Percentiles rank a stretch among this genome's conserved stretches.
phyloP scores from a whole-genome alignment of 768 basidiomycete species.

The Russula vinacea region DNA sequence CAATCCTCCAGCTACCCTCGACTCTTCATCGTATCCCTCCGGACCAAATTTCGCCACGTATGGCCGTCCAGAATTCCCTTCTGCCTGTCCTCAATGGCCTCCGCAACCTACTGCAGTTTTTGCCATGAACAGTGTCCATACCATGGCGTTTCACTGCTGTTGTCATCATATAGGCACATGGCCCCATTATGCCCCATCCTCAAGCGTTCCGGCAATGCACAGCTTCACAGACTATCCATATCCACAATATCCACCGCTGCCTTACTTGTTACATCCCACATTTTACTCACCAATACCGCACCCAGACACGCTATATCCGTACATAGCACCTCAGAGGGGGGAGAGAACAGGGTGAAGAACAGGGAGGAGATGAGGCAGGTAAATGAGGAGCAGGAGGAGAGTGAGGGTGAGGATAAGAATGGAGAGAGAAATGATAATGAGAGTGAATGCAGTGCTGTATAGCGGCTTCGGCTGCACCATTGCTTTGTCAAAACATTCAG shows the following conservation, averaged over 20 bases:
- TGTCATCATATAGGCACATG: conserved; percentile 13
- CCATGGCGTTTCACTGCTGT: conserved; percentile 3
- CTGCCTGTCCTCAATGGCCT: conserved; percentile 10
- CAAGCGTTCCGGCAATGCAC: conserved; percentile 4
- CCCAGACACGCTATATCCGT: conserved; percentile 21
- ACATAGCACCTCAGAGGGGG: conserved; percentile 10
- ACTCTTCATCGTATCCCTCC: conserved; percentile 21
- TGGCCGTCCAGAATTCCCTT: conserved; percentile 2
- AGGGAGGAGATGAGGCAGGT: neutral
- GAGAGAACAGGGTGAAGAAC: neutral
- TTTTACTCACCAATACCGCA: conserved; percentile 17
- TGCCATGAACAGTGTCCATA: conserved; percentile 5
- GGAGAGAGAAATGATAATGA: no score
- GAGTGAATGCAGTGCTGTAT: no score
- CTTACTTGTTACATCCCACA: conserved; percentile 20
- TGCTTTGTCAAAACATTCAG: no score
- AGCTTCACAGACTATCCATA: conserved; percentile 1
- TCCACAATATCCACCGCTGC: conserved; percentile 4
- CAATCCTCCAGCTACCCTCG: conserved; percentile 7
- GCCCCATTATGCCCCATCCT: conserved; percentile 13
- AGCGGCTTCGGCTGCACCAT: no score
- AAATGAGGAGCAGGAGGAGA: no score
- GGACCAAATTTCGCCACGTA: conserved; percentile 21
- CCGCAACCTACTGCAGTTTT: conserved; percentile 1
- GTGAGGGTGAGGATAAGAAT: no score